phyloP scores from a whole-genome alignment of 2,329 filamentous ascomycete genomes.

The Fusarium subglutinans region DNA sequence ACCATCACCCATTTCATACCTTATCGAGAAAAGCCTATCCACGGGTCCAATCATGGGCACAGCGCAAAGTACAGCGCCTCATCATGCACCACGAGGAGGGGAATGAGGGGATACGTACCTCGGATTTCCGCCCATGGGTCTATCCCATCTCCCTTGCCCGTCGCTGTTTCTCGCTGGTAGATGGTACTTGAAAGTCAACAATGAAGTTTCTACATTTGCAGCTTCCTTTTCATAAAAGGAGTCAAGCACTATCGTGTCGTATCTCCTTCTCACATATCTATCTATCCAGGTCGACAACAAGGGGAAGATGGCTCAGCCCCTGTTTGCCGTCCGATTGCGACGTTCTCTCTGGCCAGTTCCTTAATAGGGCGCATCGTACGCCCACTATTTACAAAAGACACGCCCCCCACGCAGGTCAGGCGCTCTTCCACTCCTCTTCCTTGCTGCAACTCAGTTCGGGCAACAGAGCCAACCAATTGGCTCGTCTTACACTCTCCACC shows the following conservation, averaged over 20 bases:
- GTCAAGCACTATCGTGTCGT: slow-evolving; percentile 4
- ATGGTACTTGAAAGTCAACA: background rate
- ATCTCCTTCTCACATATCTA: slow-evolving; percentile 4
- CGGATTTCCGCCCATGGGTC: background rate
- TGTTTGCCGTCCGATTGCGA: slow-evolving; percentile 38
- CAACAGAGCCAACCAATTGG: slow-evolving; percentile 36
- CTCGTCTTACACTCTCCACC: slow-evolving; percentile 30
- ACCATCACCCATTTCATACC: slow-evolving; percentile 27
- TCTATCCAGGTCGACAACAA: slow-evolving; percentile 17
- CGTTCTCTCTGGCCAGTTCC: slow-evolving; percentile 36
- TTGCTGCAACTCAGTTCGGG: slow-evolving; percentile 40
- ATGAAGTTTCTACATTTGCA: background rate
- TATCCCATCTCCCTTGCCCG: slow-evolving; percentile 6
- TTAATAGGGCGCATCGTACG: slow-evolving; percentile 26
- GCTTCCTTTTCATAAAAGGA: background rate
- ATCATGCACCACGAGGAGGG: slow-evolving; percentile 34
- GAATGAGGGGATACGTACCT: slow-evolving; percentile 28
- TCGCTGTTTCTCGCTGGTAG: background rate
- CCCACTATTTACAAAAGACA: slow-evolving; percentile 2
- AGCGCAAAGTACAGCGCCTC: slow-evolving; percentile 29
- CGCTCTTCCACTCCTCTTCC: slow-evolving; percentile 30
- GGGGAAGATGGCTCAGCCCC: slow-evolving; percentile 33
- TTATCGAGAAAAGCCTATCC: slow-evolving; percentile 32
- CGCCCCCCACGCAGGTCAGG: slow-evolving; percentile 14
- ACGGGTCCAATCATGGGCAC: slow-evolving; percentile 29